Evolutionary conservation across 2,329 filamentous ascomycete species (phyloP), one percentile per base, ranked within the genome.

Genomic region (Dothiorella sarmentorum): DNA sequence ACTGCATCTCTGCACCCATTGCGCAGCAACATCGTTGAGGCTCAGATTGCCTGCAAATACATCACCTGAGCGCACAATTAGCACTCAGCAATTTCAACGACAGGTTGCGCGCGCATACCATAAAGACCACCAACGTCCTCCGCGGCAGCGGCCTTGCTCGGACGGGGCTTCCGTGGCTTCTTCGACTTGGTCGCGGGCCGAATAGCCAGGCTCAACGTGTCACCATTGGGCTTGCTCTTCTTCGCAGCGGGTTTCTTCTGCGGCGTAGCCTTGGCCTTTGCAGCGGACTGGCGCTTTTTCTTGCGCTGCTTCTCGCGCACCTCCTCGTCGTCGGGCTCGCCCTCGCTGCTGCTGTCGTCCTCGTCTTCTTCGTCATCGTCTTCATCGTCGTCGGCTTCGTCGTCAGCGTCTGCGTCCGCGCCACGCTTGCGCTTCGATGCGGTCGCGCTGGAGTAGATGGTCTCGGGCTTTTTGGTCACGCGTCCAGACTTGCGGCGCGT

Each of bases 1-100:
- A 55, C 82, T 75, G 70, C 86, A 86, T 43, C 73, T 71, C 55
- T 76, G 72, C 44, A 86, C 71, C 84, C 84, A 87, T 57, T 80
- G 74, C 33, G 80, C 79, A 11, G 82, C 81, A 27, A 82, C 80
- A 33, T 82, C 79, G 59, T 86, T 82, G 22, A 81, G 68, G 37
- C 77, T 77, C 63, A 80, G 78, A 52, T 75, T 79, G 62, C 78
- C 77, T 29, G 78, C 80, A 67, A 87, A 87, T 15, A 87, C 78
- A 64, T 86, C 82, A 62, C 80, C 83, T 84, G 53, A 49, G 31
- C 58, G 40, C 49, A 43, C 51, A 63, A 20, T 53, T 40, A 63
- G 37, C 37, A 47, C 17, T 20, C 42, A 49, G 22, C 43, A 42
- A 26, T 13, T 29, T 10, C 4, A 51, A 42, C n/a, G n/a, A 56